Conservation (phyloP, 148 eudicot genomes). For the Rhododendron molle region DNA sequence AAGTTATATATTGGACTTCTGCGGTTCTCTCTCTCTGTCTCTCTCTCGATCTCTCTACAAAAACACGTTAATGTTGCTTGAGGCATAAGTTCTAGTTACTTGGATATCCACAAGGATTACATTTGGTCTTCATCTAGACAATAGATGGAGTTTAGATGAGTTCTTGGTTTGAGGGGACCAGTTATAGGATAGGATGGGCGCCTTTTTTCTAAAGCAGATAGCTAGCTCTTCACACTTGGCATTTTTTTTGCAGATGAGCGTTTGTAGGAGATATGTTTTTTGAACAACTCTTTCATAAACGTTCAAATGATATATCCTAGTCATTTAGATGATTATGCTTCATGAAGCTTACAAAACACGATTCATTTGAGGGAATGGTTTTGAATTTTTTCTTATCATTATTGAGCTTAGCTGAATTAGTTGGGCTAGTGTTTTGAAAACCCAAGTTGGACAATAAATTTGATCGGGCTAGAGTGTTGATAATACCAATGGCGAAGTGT, state of each 20-base stretch:
- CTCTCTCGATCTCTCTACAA: no score
- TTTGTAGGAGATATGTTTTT: not conserved
- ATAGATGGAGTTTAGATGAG: not conserved
- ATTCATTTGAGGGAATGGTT: not conserved
- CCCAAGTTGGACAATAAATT: not conserved
- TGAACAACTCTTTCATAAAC: not conserved
- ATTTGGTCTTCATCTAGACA: not conserved
- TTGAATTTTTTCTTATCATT: not conserved
- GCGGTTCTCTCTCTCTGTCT: not conserved
- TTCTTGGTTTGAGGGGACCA: not conserved
- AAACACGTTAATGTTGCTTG: not conserved
- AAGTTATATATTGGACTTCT: not conserved
- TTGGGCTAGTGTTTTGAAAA: not conserved
- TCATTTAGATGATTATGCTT: not conserved
- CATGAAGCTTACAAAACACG: not conserved
- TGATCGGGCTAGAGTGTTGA: not conserved
- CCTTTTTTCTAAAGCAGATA: not conserved
- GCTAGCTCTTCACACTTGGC: not conserved
- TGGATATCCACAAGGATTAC: not conserved
- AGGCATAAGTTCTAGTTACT: not conserved
- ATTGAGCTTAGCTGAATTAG: not conserved
- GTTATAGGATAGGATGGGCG: not conserved
- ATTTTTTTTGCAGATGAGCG: not conserved
- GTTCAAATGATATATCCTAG: not conserved
- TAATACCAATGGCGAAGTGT: not conserved